Percentiles rank a stretch among this genome's conserved stretches.
phyloP scores from a whole-genome alignment of 805 yeast genomes.

The Candida bentonensis region DNA sequence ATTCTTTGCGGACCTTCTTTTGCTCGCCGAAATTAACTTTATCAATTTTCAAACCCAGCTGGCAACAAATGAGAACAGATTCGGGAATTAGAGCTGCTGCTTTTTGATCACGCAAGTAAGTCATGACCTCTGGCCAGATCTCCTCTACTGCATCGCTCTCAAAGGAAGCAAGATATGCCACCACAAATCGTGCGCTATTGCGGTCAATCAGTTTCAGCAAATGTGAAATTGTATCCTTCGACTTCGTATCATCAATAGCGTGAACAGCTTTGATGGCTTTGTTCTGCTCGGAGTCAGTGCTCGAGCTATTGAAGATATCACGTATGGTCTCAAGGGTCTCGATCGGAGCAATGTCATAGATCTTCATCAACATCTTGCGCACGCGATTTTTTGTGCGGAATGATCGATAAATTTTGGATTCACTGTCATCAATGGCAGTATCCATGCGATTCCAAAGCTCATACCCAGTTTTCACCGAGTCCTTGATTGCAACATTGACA shows the following conservation, averaged over 20 bases:
- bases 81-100: constrained; percentile 14
- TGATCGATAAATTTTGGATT: constrained; percentile 34
- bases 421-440: constrained; percentile 11
- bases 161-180: constrained; percentile 46
- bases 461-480: constrained; percentile 39
- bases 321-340: constrained; percentile 61
- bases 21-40: constrained; percentile 48
- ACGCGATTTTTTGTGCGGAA: constrained; percentile 56
- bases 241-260: constrained; percentile 71
- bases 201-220: constrained; percentile 38
- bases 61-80: constrained; percentile 16
- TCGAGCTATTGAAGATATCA: constrained; percentile 17
- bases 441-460: constrained; percentile 66
- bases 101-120: constrained; percentile 48
- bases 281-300: constrained; percentile 7
- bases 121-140: constrained; percentile 45
- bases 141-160: constrained; percentile 73
- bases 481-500: constrained; percentile 49
- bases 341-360: constrained; percentile 54
- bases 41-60: constrained; percentile 41
- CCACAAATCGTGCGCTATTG: constrained; percentile 38
- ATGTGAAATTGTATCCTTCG: constrained; percentile 58
- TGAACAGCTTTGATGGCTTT: constrained; percentile 50
- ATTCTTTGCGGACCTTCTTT: constrained; percentile 43
- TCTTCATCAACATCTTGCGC: constrained; percentile 46